phyloP scores from a whole-genome alignment of 2,329 filamentous ascomycete species.

The Diaporthe velutina region DNA sequence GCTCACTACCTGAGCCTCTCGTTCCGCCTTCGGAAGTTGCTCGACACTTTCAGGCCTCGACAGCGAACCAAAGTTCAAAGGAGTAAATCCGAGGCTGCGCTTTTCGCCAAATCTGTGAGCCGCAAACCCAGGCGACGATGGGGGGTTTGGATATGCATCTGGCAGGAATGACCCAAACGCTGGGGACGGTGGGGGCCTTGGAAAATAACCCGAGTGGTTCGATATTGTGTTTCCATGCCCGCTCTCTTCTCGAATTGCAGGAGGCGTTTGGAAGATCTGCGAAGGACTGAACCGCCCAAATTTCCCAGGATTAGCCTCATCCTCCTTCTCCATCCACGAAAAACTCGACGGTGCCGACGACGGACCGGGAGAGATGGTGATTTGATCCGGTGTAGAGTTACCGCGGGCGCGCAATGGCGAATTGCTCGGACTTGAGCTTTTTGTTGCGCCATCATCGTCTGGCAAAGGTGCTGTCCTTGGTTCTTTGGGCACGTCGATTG shows the following conservation, averaged over 20 bases:
- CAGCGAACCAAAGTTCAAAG: conserved; percentile 42
- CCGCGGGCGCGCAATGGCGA: conserved; percentile 63
- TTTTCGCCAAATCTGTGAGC: conserved; percentile 54
- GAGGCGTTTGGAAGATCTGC: conserved; percentile 48
- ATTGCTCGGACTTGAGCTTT: conserved; percentile 55
- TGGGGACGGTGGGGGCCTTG: conserved; percentile 46
- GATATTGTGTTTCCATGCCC: conserved; percentile 45
- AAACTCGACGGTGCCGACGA: conserved; percentile 76
- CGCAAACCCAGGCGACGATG: conserved; percentile 60
- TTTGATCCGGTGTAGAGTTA: conserved; percentile 65
- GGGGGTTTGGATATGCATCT: conserved; percentile 50
- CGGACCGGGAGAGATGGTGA: conserved; percentile 70
- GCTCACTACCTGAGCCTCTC: conserved; percentile 53
- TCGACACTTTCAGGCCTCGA: conserved; percentile 15
- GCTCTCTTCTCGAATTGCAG: conserved; percentile 52
- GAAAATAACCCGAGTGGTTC: conserved; percentile 31
- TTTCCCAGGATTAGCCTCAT: conserved; percentile 55
- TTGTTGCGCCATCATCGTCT: conserved; percentile 61
- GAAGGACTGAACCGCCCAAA: conserved; percentile 57
- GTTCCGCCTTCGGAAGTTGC: conserved; percentile 44
- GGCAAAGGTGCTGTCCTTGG: conserved; percentile 73
- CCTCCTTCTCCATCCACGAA: conserved; percentile 67
- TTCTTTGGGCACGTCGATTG: conserved; percentile 66
- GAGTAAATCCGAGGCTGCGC: conserved; percentile 52
- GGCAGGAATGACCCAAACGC: conserved; percentile 42